Evolutionary conservation across 176 grass and related monocot species (phyloP), one percentile per base, ranked within the genome.

Genomic region (Juncus inflexus): DNA sequence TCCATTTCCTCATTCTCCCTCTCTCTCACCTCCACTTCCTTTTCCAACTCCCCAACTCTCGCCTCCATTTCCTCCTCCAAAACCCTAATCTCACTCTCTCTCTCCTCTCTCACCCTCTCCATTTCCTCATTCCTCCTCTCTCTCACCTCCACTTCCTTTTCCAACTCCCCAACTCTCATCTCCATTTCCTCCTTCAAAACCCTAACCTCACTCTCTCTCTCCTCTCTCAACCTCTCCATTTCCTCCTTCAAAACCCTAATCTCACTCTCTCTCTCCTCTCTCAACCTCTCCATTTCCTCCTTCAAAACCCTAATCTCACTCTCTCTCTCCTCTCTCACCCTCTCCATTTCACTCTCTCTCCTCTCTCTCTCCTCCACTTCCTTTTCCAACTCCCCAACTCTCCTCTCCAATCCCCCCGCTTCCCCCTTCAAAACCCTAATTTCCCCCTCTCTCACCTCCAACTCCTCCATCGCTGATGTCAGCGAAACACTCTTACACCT

Each of bases 151-250:
- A 94, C 9, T 66, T 75, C 76, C 39, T 68, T 59, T 70, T 90
- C 83, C 35, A 99, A 70, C 7, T 56, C 55, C 62, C 58, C 83
- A 9, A 72, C 66, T 52, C 89, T 99, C 47, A 63, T 41, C 65
- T 73, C 89, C 94, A 88, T 89, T 52, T 92, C 89, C 61, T 90
- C 83, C 55, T 82, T 84, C 52, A 85, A 74, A 52, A 63, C 73
- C 9, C 37, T 15, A 42, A 65, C 52, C 40, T 77, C 80, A 58
- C 63, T 60, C 61, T 99, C 80, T 7, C 78, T 78, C 69, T 78
- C 84, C 61, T 89, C 81, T 2, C 73, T 90, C 74, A 76, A 80
- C 4, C 55, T 75, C 59, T 76, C 79, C 50, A 94, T 76, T 56
- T 67, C 69, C 52, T 86, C 80, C 80, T 28, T 28, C 19, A 28